Conservation (phyloP, 1,284 basidiomycete species). For the Microbotryomycetes sp. region DNA sequence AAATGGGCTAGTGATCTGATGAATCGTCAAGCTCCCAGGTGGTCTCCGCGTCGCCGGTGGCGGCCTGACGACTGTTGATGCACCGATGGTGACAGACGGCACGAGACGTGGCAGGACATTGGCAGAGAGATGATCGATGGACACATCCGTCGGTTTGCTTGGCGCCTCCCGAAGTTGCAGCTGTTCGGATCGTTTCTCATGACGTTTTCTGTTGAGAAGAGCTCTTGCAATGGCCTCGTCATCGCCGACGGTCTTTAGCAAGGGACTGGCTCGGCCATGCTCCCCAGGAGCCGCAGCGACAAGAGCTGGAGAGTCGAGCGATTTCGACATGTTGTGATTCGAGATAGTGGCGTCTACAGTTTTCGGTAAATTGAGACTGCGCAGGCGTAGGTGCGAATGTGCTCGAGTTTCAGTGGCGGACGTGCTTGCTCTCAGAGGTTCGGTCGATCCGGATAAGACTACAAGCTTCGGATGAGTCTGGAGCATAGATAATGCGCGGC, state of each 20-base stretch:
- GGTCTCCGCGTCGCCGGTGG: too few species aligned
- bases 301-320: background rate
- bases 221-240: conserved; percentile 13
- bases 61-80: background rate
- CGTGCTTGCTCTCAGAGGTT: background rate
- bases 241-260: background rate
- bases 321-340: background rate
- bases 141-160: background rate
- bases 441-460: conserved; percentile 2
- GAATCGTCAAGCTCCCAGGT: background rate
- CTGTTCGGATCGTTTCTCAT: conserved; percentile 1
- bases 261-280: background rate
- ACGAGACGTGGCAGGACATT: conserved; percentile 21
- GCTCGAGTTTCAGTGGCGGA: conserved; percentile 6
- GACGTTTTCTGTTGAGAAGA: conserved; percentile 3
- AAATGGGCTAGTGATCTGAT: background rate
- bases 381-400: conserved; percentile 15
- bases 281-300: conserved; percentile 19
- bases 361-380: conserved; percentile 25
- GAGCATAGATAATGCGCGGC: conserved; percentile 25
- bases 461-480: conserved; percentile 20
- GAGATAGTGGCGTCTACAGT: background rate
- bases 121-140: conserved; percentile 24
- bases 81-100: conserved; percentile 15
- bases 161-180: conserved; percentile 5